phyloP scores from a whole-genome alignment of 106 monocot genomes.

The Phalaenopsis aphrodite region DNA sequence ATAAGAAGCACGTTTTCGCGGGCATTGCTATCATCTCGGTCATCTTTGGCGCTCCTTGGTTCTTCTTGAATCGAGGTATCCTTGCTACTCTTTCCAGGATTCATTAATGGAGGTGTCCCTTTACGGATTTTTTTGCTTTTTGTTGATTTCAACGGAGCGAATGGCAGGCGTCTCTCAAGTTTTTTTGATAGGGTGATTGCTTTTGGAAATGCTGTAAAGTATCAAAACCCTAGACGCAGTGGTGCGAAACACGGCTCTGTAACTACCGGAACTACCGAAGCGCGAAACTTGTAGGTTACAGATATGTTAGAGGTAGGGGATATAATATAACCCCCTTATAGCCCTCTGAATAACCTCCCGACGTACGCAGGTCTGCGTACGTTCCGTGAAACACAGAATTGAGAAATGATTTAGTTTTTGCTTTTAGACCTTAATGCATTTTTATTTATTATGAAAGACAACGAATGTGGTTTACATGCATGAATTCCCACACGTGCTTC shows the following conservation, averaged over 20 bases:
- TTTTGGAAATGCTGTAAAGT: background rate
- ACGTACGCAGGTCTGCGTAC: too few species aligned
- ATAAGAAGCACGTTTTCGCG: conserved; percentile 87
- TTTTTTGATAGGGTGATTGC: background rate
- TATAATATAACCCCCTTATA: too few species aligned
- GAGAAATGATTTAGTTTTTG: background rate
- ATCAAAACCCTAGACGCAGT: background rate
- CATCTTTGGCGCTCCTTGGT: conserved; percentile 78
- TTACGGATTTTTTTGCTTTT: background rate
- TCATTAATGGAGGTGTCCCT: background rate
- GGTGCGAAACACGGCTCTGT: background rate
- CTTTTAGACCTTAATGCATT: background rate
- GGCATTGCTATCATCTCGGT: conserved; percentile 74
- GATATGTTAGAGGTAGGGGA: too few species aligned
- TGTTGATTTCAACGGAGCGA: background rate
- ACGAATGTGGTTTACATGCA: too few species aligned
- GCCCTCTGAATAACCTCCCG: too few species aligned
- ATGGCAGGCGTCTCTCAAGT: too few species aligned
- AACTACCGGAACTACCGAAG: too few species aligned
- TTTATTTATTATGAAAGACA: background rate
- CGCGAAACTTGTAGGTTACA: too few species aligned
- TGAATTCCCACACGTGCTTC: too few species aligned
- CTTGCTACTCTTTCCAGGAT: background rate
- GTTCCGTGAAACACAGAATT: background rate
- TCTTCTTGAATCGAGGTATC: conserved; percentile 69